Evolutionary conservation across 139 green algal genomes (phyloP).

Genomic region (Desmodesmus armatus): DNA sequence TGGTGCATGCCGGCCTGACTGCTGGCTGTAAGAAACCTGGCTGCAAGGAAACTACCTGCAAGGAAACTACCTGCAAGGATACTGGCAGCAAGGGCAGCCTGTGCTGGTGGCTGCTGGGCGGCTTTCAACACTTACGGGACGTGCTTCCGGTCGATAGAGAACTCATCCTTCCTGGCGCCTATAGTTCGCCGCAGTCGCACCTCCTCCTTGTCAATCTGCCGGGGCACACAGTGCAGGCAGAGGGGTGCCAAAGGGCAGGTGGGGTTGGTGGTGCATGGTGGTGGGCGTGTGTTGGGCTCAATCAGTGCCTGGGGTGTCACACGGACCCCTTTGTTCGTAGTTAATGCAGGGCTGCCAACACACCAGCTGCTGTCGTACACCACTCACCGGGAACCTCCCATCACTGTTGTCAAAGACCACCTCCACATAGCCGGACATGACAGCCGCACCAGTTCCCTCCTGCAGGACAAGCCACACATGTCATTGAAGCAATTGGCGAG

Average conservation of each 20-base stretch:
- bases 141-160: conserved; percentile 94
- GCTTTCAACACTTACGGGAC: conserved; percentile 72
- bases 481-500: no score
- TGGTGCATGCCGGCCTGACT: neutral
- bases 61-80: no score
- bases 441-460: conserved; percentile 93
- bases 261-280: no score
- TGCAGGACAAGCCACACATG: no score
- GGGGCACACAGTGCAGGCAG: no score
- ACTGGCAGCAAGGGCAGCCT: no score
- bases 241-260: no score
- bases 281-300: no score
- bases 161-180: conserved; percentile 96
- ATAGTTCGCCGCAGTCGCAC: conserved; percentile 94
- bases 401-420: conserved; percentile 99
- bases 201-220: conserved; percentile 87
- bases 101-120: neutral
- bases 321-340: neutral
- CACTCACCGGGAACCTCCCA: conserved; percentile 87
- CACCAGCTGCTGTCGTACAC: neutral
- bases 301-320: no score
- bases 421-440: conserved; percentile 94
- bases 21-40: neutral
- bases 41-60: no score
- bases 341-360: neutral